Base-by-base conservation (phyloP, 306 rosid genomes). In the Dicorynia guianensis region DNA sequence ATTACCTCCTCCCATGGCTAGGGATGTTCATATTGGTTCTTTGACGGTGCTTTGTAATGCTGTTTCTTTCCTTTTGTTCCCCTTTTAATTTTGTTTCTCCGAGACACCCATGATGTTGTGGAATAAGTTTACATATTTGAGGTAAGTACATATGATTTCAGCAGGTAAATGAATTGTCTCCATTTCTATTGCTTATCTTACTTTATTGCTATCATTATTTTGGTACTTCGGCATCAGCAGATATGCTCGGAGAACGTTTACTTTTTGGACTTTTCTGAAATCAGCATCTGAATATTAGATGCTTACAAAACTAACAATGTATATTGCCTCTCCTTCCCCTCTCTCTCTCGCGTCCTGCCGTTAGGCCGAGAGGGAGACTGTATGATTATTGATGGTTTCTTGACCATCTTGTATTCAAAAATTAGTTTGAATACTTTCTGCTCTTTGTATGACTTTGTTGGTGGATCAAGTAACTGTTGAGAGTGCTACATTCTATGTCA, bases 11-110 rank as follows among this genome's bases (percentile, higher is more conserved):
- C 19, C 68, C 20, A 12, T 68, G 14, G 39, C 44, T 56, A 58
- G 34, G 58, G 55, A 15, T 69, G 14, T 52, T 56, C 30, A 19
- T 34, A 17, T 61, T 48, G 39, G 7, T 65, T 56, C 59, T 57
- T 46, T 18, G 39, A 36, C 60, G 69, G 49, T 36, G 6, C 63
- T 48, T 46, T 70, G 74, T 63, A 75, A 44, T 76, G 36, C 15
- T 64, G 15, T 59, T 76, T 40, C 57, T 78, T n/a, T 18, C 48
- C 50, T 69, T 7, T 71, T 17, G 35, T 18, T 44, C 1, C 39
- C 52, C 40, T n/a, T 59, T 63, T 67, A 68, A 57, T 52, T 11
- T 69, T 40, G 5, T 30, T 42, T 43, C 52, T 48, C 33, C 46
- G 67, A 25, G 67, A 25, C 2, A 25, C 30, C 30, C 30, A 25